Evolutionary conservation across 2,329 filamentous ascomycete species (phyloP).

Genomic region (Pestalotiopsis sp.): DNA sequence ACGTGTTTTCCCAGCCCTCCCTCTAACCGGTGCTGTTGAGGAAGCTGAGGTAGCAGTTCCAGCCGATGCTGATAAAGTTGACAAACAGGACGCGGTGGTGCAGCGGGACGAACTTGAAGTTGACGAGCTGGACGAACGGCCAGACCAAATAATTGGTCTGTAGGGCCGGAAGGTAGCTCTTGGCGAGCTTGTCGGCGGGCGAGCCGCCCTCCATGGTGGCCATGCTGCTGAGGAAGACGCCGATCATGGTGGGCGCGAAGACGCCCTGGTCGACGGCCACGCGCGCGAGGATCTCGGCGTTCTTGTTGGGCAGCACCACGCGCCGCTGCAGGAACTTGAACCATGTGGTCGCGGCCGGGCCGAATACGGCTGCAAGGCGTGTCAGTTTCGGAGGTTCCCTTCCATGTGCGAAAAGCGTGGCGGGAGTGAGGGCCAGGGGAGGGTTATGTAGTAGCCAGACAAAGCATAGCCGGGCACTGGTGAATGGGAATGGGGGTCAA

Average conservation of each 20-base stretch:
- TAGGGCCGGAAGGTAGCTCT: slow-evolving; percentile 71
- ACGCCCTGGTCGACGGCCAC: slow-evolving; percentile 79
- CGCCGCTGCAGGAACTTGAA: slow-evolving; percentile 76
- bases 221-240: slow-evolving; percentile 82
- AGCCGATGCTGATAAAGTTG: slow-evolving; percentile 73
- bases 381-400: not conserved
- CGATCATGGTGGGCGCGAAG: slow-evolving; percentile 84
- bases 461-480: not conserved
- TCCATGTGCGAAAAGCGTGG: not conserved
- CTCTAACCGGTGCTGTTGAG: slow-evolving; percentile 46
- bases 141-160: slow-evolving; percentile 86
- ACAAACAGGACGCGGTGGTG: slow-evolving; percentile 84
- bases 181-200: slow-evolving; percentile 67
- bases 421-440: not conserved
- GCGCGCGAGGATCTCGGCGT: slow-evolving; percentile 73
- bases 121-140: slow-evolving; percentile 82
- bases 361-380: slow-evolving; percentile 68
- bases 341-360: slow-evolving; percentile 86
- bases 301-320: slow-evolving; percentile 64
- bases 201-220: slow-evolving; percentile 72
- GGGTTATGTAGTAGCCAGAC: not conserved
- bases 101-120: slow-evolving; percentile 85
- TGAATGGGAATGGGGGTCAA: not conserved
- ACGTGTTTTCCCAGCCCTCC: not conserved
- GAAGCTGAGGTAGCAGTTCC: slow-evolving; percentile 67